These are phyloP conservation scores for Amanita pallidorosea DNA, from an alignment of 768 basidiomycete species.

Conservation along the genomic window DNA sequence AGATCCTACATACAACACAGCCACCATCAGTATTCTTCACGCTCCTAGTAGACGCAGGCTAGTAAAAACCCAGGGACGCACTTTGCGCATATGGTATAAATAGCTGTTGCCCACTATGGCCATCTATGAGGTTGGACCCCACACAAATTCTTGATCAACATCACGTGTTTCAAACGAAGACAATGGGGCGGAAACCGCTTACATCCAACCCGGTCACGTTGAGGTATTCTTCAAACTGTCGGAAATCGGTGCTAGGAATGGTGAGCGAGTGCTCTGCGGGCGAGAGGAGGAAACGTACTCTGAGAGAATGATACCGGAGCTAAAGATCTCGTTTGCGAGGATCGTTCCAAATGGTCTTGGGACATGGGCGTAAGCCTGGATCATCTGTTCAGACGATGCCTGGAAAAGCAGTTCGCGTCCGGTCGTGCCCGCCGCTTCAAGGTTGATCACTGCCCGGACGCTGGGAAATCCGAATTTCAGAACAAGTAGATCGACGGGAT, in stretches of 20 bases:
- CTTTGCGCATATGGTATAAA: slow-evolving; percentile 88
- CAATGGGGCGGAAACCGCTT: slow-evolving; percentile 14
- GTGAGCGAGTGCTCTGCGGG: background rate
- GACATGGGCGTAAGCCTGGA: slow-evolving; percentile 80
- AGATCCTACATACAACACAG: slow-evolving; percentile 43
- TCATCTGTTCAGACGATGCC: slow-evolving; percentile 85
- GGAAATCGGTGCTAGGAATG: slow-evolving; percentile 74
- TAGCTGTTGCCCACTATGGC: slow-evolving; percentile 89
- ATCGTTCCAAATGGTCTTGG: slow-evolving; percentile 85
- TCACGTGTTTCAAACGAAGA: background rate
- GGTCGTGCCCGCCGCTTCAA: slow-evolving; percentile 87
- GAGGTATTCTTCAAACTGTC: slow-evolving; percentile 85
- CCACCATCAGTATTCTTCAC: background rate
- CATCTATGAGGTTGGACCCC: slow-evolving; percentile 37
- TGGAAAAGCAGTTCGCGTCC: slow-evolving; percentile 92
- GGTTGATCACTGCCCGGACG: slow-evolving; percentile 78
- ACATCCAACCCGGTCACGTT: slow-evolving; percentile 90
- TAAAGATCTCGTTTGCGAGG: slow-evolving; percentile 87
- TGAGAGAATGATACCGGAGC: slow-evolving; percentile 80
- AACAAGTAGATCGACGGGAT: background rate
- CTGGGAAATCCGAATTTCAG: slow-evolving; percentile 22
- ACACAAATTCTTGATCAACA: background rate
- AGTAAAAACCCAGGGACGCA: too few species aligned
- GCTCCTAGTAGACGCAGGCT: too few species aligned
- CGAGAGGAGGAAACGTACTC: slow-evolving; percentile 45